Conservation (phyloP, 805 yeast genomes). For the Candida morakotiae region DNA sequence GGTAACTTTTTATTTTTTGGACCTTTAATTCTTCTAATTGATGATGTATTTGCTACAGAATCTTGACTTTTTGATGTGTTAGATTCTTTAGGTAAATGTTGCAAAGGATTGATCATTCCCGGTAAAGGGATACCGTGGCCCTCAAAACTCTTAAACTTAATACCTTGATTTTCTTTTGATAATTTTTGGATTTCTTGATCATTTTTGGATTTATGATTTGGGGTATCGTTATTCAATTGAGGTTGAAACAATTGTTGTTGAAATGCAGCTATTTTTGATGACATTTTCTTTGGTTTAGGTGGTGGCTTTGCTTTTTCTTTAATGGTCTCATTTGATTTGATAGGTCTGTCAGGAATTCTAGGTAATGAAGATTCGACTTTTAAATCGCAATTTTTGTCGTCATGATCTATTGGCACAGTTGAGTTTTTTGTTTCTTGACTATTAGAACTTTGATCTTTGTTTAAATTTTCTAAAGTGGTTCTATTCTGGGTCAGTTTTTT, state of each 20-base stretch:
- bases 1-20: conserved; percentile 75
- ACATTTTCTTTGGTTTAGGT: conserved; percentile 71
- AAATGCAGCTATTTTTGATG: conserved; percentile 76
- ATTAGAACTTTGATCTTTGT: no score
- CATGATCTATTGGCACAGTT: no score
- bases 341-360: neutral
- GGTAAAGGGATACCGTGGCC: conserved; percentile 48
- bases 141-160: conserved; percentile 57
- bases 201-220: neutral
- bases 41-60: conserved; percentile 8
- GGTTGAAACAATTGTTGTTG: conserved; percentile 59
- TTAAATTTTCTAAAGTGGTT: no score
- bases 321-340: neutral
- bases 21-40: conserved; percentile 57
- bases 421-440: no score
- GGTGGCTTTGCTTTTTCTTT: conserved; percentile 40
- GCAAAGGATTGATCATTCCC: conserved; percentile 46
- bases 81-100: neutral
- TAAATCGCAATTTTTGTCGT: no score
- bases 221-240: no score
- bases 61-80: conserved; percentile 12
- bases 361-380: neutral
- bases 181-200: conserved; percentile 16
- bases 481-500: no score
- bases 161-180: neutral